phyloP scores from a whole-genome alignment of 2,329 filamentous ascomycete species.

The Fusarium pseudonygamai region DNA sequence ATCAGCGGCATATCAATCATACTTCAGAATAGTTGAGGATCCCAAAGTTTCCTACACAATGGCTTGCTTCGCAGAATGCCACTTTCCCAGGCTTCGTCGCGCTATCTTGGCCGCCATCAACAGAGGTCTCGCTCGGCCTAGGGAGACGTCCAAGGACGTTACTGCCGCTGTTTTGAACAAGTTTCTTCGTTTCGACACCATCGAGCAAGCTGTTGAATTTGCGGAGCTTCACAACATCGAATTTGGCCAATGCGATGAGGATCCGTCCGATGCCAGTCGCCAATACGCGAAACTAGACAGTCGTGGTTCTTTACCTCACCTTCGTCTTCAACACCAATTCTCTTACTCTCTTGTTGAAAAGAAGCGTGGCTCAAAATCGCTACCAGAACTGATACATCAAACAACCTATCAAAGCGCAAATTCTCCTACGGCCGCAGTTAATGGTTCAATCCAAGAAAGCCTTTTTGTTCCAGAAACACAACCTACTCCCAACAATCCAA shows the following conservation, averaged over 20 bases:
- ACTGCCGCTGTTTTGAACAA: constrained; percentile 65
- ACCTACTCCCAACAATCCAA: constrained; percentile 1
- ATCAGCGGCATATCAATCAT: constrained; percentile 61
- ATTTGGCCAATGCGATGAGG: constrained; percentile 54
- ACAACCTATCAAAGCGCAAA: constrained; percentile 59
- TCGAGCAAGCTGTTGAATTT: constrained; percentile 72
- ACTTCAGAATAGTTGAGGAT: constrained; percentile 68
- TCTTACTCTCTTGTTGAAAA: constrained; percentile 67
- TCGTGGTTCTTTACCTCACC: constrained; percentile 56
- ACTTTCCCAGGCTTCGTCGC: constrained; percentile 69
- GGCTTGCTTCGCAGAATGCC: constrained; percentile 75
- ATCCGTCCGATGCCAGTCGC: constrained; percentile 48
- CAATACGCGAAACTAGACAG: constrained; percentile 58
- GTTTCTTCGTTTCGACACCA: constrained; percentile 73
- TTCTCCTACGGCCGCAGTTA: constrained; percentile 12
- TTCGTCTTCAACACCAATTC: constrained; percentile 64
- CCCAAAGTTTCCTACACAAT: constrained; percentile 71
- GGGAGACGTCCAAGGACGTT: constrained; percentile 67
- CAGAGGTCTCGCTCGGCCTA: constrained; percentile 64
- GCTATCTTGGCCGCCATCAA: constrained; percentile 65
- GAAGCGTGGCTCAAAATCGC: constrained; percentile 62
- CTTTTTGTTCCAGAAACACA: constrained; percentile 43
- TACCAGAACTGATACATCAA: constrained; percentile 65
- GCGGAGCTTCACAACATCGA: constrained; percentile 66
- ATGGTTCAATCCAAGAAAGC: constrained; percentile 39